Evolutionary conservation across 2,329 filamentous ascomycete species (phyloP), one percentile per base, ranked within the genome.

Genomic region (Beauveria pseudobassiana): DNA sequence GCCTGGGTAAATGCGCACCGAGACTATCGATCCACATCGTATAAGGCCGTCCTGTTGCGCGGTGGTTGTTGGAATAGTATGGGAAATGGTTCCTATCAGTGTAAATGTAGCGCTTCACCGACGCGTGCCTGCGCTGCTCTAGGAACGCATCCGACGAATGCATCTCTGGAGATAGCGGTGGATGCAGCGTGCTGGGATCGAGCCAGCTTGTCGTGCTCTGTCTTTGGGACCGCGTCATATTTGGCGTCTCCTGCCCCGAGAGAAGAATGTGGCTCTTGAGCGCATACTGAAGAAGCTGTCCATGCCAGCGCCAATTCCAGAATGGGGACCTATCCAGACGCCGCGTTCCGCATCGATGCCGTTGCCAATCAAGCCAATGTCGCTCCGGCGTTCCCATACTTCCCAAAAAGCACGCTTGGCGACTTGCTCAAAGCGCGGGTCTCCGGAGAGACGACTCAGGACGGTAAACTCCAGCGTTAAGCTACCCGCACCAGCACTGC

Each of bases 281-380:
- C 3, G 95, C 93, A 74, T 99, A 99, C 76, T 99, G 70, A 96
- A 98, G 77, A 99, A 99, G 75, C 93, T 97, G 76, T 99, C 95
- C 69, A 96, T 91, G 45, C 95, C 95, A 8, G 95, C 95, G 55
- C 95, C 95, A 67, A 99, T 96, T 34, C 95, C 93, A n/a, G 93
- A 88, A 72, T 91, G 93, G 2, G 90, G 83, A 9, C 89, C 89
- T 40, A 95, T 87, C 95, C 95, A 99, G 67, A 89, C 82, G 0
- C 93, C 95, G 30, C 86, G 89, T 71, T 98, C 93, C 1, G 92
- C 91, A 75, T 96, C 93, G 64, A 99, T 92, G 3, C 93, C 93
- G 62, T 91, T 89, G 8, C 93, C 95, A 65, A 99, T 88, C 26
- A 99, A 80, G 4, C 91, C 91, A 68, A 96, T 91, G 46, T 87